Evolutionary conservation across 805 yeast species (phyloP).

Genomic region (Ogataea nakhonphanomensis): DNA sequence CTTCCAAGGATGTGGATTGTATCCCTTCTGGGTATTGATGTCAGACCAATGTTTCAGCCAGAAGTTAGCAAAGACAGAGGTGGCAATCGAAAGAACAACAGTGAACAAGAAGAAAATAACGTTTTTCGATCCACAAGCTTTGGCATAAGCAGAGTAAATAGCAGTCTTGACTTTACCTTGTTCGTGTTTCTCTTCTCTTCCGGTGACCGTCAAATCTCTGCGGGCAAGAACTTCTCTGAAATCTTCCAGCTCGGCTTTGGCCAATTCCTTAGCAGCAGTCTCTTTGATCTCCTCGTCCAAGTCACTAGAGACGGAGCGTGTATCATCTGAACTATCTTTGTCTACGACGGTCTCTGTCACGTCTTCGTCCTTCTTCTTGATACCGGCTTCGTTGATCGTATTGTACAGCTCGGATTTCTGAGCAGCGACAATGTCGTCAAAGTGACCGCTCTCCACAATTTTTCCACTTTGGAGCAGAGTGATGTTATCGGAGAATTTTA

Average conservation of each 20-base stretch:
- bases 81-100: conserved; percentile 54
- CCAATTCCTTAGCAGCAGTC: conserved; percentile 40
- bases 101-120: conserved; percentile 56
- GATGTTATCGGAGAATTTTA: conserved; percentile 69
- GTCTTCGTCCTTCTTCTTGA: conserved; percentile 26
- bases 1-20: conserved; percentile 66
- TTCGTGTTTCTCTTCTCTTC: conserved; percentile 74
- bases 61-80: conserved; percentile 68
- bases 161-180: conserved; percentile 92
- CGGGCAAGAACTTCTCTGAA: conserved; percentile 36
- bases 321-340: conserved; percentile 17
- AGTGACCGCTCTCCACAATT: conserved; percentile 63
- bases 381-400: conserved; percentile 63
- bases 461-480: conserved; percentile 68
- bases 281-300: conserved; percentile 30
- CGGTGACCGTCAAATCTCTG: conserved; percentile 39
- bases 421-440: conserved; percentile 40
- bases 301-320: conserved; percentile 17
- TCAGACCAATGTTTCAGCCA: conserved; percentile 99
- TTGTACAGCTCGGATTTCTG: conserved; percentile 47
- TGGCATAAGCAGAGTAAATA: conserved; percentile 78
- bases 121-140: conserved; percentile 73
- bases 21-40: conserved; percentile 63
- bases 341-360: conserved; percentile 16
- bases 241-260: conserved; percentile 59